Evolutionary conservation across 164 flowering plant genomes (phyloP).

Genomic region (Paratinospora sagittata): DNA sequence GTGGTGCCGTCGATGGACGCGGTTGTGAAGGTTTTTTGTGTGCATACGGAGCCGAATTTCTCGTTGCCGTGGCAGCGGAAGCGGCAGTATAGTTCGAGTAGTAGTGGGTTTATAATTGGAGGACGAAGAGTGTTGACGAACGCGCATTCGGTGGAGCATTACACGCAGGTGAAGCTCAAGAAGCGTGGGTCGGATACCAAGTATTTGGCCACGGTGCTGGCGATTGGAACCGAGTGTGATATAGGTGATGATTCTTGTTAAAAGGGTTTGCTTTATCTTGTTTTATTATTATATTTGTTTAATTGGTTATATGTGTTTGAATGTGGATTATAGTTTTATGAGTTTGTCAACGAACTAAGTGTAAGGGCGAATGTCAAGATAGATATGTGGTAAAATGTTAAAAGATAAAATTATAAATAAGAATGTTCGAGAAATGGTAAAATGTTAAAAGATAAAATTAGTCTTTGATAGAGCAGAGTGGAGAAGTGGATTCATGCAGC

Average conservation of each 20-base stretch:
- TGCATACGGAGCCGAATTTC: slow-evolving; percentile 93
- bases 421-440: too few relatives aligned
- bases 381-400: too few relatives aligned
- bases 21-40: slow-evolving; percentile 97
- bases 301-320: too few relatives aligned
- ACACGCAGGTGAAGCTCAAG: slow-evolving; percentile 96
- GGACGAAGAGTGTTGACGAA: slow-evolving; percentile 89
- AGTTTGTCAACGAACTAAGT: too few relatives aligned
- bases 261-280: background rate
- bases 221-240: slow-evolving; percentile 96
- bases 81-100: slow-evolving; percentile 87
- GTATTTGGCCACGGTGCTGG: slow-evolving; percentile 84
- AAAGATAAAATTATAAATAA: too few relatives aligned
- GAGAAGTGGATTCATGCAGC: too few relatives aligned
- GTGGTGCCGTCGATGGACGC: slow-evolving; percentile 87
- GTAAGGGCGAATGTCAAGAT: too few relatives aligned
- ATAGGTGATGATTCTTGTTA: slow-evolving; percentile 42
- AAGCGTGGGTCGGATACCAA: slow-evolving; percentile 94
- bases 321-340: too few relatives aligned
- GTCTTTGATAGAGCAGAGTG: too few relatives aligned
- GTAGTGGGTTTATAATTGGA: slow-evolving; percentile 82
- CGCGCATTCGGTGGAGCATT: slow-evolving; percentile 96
- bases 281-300: too few relatives aligned
- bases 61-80: slow-evolving; percentile 99
- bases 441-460: too few relatives aligned